These are phyloP conservation scores for Gigaspora rosea DNA, from an alignment of 192 early-diverging fungal genomes.

Conservation along the genomic window DNA sequence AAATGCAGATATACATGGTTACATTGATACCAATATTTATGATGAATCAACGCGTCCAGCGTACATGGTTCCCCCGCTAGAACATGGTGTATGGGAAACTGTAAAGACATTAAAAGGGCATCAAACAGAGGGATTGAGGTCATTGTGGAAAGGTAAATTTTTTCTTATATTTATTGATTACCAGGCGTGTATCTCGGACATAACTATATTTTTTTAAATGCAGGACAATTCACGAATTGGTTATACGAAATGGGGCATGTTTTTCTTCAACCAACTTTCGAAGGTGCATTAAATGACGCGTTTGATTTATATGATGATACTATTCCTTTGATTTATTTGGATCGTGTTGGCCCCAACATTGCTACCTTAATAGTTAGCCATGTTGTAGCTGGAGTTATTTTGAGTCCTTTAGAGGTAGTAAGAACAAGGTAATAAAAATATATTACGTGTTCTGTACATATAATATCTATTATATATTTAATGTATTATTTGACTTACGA, in stretches of 20 bases:
- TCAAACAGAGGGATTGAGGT: slow-evolving; percentile 63
- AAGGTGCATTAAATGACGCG: slow-evolving; percentile 85
- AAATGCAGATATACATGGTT: slow-evolving; percentile 60
- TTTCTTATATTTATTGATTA: background rate
- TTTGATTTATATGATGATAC: slow-evolving; percentile 91
- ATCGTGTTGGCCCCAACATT: slow-evolving; percentile 59
- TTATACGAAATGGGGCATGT: slow-evolving; percentile 71
- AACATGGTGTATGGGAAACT: slow-evolving; percentile 59
- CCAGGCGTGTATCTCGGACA: background rate
- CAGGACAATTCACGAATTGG: slow-evolving; percentile 82
- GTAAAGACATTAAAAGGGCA: slow-evolving; percentile 57
- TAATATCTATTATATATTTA: background rate
- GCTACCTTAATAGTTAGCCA: slow-evolving; percentile 75
- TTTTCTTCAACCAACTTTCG: slow-evolving; percentile 81
- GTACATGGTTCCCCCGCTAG: slow-evolving; percentile 64
- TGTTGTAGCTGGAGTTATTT: slow-evolving; percentile 72
- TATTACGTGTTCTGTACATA: background rate
- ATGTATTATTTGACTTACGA: background rate
- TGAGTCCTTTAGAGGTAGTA: slow-evolving; percentile 90
- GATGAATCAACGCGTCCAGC: slow-evolving; percentile 58
- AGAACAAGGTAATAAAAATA: slow-evolving; percentile 68
- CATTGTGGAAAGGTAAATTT: slow-evolving; percentile 54
- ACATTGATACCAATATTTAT: slow-evolving; percentile 53
- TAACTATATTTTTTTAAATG: background rate
- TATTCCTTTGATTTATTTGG: slow-evolving; percentile 65